Conservation (phyloP, 768 basidiomycete genomes). For the Tephrocybe sp. region DNA sequence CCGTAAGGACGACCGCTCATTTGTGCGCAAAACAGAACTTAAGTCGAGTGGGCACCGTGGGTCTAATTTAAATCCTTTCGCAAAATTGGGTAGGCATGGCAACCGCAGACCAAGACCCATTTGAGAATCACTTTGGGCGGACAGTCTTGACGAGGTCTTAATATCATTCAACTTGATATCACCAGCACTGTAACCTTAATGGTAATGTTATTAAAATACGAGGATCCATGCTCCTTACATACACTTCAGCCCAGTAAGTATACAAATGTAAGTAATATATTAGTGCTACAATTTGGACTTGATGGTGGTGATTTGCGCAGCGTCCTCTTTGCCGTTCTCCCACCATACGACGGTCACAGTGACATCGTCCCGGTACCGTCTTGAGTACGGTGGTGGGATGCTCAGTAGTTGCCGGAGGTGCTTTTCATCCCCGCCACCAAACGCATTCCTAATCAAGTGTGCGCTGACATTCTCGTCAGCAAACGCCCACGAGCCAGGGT, state of each 20-base stretch:
- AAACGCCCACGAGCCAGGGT: conserved; percentile 70
- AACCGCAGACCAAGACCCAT: conserved; percentile 17
- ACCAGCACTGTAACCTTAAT: conserved; percentile 15
- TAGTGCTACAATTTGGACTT: conserved; percentile 50
- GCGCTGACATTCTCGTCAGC: conserved; percentile 76
- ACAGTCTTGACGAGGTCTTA: conserved; percentile 1
- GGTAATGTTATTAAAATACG: conserved; percentile 12
- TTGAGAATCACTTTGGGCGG: conserved; percentile 2
- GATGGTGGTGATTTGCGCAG: conserved; percentile 32
- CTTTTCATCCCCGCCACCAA: conserved; percentile 75
- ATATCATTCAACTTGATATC: conserved; percentile 2
- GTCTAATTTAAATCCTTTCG: conserved; percentile 14
- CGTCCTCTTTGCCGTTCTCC: conserved; percentile 63
- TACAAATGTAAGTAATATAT: not conserved
- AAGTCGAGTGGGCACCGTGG: conserved; percentile 8
- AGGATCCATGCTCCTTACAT: conserved; percentile 2
- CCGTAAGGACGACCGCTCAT: conserved; percentile 14
- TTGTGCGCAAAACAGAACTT: conserved; percentile 1
- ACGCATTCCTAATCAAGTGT: conserved; percentile 89
- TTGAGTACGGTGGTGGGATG: conserved; percentile 78
- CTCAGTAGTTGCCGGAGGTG: conserved; percentile 65
- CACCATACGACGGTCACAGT: conserved; percentile 87
- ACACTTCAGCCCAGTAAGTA: not conserved
- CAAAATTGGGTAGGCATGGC: conserved; percentile 4
- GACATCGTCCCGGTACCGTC: conserved; percentile 81